phyloP scores from a whole-genome alignment of 2,329 filamentous ascomycete species.

The Dryadomyces quercus-mongolicae region DNA sequence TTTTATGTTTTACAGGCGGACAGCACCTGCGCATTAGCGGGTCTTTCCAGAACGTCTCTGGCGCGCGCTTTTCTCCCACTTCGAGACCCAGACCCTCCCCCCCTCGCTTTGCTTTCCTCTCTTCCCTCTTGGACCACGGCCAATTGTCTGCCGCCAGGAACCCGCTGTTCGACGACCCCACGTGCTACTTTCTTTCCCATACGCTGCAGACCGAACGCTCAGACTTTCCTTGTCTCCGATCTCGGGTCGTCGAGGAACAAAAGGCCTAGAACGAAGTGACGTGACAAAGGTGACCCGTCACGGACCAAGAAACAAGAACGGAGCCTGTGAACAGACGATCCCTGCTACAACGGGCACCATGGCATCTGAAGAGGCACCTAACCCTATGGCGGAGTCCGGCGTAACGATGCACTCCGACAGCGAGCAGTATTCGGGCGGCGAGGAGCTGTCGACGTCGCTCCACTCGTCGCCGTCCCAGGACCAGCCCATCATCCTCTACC shows the following conservation, averaged over 20 bases:
- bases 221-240: not conserved
- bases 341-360: slow-evolving; percentile 23
- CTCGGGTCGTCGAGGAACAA: not conserved
- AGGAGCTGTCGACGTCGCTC: slow-evolving; percentile 48
- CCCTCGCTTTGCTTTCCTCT: not conserved
- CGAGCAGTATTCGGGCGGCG: slow-evolving; percentile 63
- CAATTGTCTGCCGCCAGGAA: not conserved
- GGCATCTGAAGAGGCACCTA: slow-evolving; percentile 37
- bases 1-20: too few relatives aligned
- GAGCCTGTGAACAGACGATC: not conserved
- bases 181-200: too few relatives aligned
- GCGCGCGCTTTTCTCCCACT: not conserved
- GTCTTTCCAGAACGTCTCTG: not conserved
- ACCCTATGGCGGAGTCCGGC: slow-evolving; percentile 57
- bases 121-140: not conserved
- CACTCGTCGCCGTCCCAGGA: slow-evolving; percentile 30
- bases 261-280: too few relatives aligned
- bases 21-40: not conserved
- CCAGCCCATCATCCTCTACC: slow-evolving; percentile 71
- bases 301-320: not conserved
- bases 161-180: too few relatives aligned
- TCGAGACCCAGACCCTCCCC: not conserved
- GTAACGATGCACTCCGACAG: slow-evolving; percentile 73
- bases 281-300: too few relatives aligned
- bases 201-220: not conserved